Conservation (phyloP, 768 basidiomycete species). For the Omphalotus guepiniiformis region DNA sequence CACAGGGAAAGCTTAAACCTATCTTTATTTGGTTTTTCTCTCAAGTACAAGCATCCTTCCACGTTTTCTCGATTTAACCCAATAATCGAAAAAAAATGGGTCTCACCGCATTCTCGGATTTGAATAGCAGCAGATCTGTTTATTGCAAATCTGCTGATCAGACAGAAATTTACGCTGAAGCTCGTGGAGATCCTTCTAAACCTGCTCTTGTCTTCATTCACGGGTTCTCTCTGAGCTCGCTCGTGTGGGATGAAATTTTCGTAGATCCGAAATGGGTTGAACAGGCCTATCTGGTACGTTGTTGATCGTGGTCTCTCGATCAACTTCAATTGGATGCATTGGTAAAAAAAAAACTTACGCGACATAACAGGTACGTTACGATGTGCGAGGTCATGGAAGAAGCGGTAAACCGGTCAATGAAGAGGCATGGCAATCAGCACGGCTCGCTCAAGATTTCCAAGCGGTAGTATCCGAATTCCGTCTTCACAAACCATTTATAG, state of each 20-base stretch:
- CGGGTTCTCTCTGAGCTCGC: conserved; percentile 10
- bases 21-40: too few species aligned
- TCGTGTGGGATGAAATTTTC: conserved; percentile 14
- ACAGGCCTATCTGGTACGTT: conserved; percentile 10
- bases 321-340: too few species aligned
- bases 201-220: conserved; percentile 18
- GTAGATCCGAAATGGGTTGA: conserved; percentile 2
- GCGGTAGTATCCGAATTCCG: conserved; percentile 14
- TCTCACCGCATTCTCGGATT: too few species aligned
- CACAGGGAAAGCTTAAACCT: too few species aligned
- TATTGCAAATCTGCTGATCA: too few species aligned
- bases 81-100: too few species aligned
- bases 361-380: conserved; percentile 22
- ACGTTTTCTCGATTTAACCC: too few species aligned
- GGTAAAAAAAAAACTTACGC: too few species aligned
- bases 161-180: conserved; percentile 17
- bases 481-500: conserved; percentile 14
- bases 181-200: conserved; percentile 16
- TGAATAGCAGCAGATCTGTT: too few species aligned
- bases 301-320: neutral
- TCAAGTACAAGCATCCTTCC: too few species aligned
- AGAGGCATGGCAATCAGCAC: conserved; percentile 12
- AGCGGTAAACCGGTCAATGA: conserved; percentile 11
- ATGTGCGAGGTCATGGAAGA: conserved; percentile 18
- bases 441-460: conserved; percentile 15